Evolutionary conservation across 2,329 filamentous ascomycete species (phyloP).

Genomic region (Trichoderma oligosporum): DNA sequence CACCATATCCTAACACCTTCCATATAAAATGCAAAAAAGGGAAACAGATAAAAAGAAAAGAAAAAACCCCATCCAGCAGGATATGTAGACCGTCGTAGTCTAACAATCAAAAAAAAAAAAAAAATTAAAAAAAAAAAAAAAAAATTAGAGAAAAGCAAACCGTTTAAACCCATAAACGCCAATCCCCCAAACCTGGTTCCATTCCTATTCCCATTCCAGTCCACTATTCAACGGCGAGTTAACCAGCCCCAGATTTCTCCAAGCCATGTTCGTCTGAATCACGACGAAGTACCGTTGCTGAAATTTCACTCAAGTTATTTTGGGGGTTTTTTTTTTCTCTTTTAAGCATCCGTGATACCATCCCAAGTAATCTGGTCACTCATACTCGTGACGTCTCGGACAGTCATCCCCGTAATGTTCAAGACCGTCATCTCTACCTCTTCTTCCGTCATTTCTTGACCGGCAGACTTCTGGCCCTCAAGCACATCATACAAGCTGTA

Average conservation of each 20-base stretch:
- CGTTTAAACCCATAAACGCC: background rate
- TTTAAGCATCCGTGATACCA: conserved; percentile 34
- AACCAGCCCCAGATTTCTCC: too few species aligned
- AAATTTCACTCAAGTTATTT: too few species aligned
- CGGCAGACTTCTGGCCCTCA: conserved; percentile 68
- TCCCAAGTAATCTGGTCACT: conserved; percentile 43
- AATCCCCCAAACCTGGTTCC: background rate
- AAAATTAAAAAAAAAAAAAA: background rate
- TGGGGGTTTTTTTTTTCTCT: too few species aligned
- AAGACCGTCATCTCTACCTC: conserved; percentile 62
- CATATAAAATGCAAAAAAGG: background rate
- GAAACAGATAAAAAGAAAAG: background rate
- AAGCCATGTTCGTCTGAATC: too few species aligned
- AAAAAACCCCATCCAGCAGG: background rate
- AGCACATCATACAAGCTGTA: conserved; percentile 81
- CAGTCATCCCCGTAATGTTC: conserved; percentile 48
- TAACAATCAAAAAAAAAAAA: background rate
- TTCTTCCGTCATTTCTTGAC: conserved; percentile 59
- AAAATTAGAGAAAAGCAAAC: background rate
- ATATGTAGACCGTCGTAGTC: background rate
- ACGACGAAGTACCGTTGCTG: too few species aligned
- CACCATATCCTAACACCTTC: background rate
- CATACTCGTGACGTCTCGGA: conserved; percentile 37
- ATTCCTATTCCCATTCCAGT: background rate
- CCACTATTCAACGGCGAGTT: too few species aligned